Percentiles rank a stretch among this genome's conserved stretches.
Evolutionary conservation across 352 stramenopile species (phyloP).

Genomic region (Globisporangium orthogonon): DNA sequence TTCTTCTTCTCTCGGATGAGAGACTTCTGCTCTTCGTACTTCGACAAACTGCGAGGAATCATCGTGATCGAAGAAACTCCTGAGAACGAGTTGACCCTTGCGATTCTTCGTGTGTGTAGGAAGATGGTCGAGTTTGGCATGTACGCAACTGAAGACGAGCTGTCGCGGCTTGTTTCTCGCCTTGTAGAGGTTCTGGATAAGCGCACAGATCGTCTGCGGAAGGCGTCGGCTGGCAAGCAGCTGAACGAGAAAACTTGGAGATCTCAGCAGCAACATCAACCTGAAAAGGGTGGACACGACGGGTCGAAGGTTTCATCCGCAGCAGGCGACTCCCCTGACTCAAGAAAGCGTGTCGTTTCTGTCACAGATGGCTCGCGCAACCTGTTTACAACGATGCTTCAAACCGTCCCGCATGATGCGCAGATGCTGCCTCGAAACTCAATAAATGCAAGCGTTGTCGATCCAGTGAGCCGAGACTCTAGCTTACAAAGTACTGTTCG

Average conservation of each 20-base stretch:
- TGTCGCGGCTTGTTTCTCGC: slow-evolving; percentile 20
- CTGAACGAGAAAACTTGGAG: slow-evolving; percentile 1
- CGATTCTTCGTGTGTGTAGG: slow-evolving; percentile 39
- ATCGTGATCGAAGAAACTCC: slow-evolving; percentile 49
- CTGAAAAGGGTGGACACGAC: not conserved
- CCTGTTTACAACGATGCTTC: slow-evolving; percentile 24
- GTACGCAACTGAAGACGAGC: slow-evolving; percentile 37
- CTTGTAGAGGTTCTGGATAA: slow-evolving; percentile 37
- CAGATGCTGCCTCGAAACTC: not conserved
- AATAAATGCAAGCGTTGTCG: not conserved
- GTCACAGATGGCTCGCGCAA: slow-evolving; percentile 18
- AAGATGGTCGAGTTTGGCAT: slow-evolving; percentile 71
- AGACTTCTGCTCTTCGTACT: slow-evolving; percentile 35
- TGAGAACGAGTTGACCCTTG: slow-evolving; percentile 56
- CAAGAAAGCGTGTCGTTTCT: slow-evolving; percentile 6
- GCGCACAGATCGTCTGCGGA: slow-evolving; percentile 30
- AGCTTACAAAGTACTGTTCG: not conserved
- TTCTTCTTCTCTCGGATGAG: slow-evolving; percentile 49
- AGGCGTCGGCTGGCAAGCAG: not conserved
- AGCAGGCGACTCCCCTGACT: not conserved
- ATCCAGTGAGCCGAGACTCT: not conserved
- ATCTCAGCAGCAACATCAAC: not conserved
- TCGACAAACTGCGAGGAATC: slow-evolving; percentile 29
- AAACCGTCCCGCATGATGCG: slow-evolving; percentile 7
- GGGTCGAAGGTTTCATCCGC: not conserved